phyloP scores from a whole-genome alignment of 2,329 filamentous ascomycete species.

The Xylariaceae sp. region DNA sequence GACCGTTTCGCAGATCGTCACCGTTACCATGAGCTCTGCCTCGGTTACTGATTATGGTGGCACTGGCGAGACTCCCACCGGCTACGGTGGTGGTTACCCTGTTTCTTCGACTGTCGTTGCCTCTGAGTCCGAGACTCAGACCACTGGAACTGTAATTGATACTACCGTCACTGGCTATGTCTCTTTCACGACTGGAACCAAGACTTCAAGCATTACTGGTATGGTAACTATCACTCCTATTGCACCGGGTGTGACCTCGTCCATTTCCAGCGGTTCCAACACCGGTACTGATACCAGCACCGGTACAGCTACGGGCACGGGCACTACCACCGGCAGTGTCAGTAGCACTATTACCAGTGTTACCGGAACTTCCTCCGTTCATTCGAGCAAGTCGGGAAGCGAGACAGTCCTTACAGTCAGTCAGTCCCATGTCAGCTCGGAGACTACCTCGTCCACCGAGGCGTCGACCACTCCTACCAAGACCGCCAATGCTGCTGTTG shows the following conservation, averaged over 20 bases:
- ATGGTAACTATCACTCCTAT: background rate
- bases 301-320: conserved; percentile 3
- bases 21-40: conserved; percentile 9
- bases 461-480: background rate
- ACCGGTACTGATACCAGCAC: background rate
- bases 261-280: conserved; percentile 7
- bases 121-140: too few species aligned
- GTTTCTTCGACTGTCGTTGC: conserved; percentile 9
- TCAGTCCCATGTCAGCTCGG: conserved; percentile 3
- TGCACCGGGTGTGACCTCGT: too few species aligned
- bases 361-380: background rate
- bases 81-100: conserved; percentile 11
- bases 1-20: conserved; percentile 3
- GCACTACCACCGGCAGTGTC: background rate
- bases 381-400: conserved; percentile 3
- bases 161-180: background rate
- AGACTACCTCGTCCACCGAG: conserved; percentile 2
- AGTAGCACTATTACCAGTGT: background rate
- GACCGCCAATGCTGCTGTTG: conserved; percentile 13
- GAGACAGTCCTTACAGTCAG: conserved; percentile 2
- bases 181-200: background rate
- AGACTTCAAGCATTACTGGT: background rate
- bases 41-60: conserved; percentile 11
- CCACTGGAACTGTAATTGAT: background rate
- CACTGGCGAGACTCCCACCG: conserved; percentile 13